A percentile compares a stretch with the other conserved stretches of the same genome.
Conservation (phyloP, 1,139 yeast genomes). For the Geotrichum candidum region DNA sequence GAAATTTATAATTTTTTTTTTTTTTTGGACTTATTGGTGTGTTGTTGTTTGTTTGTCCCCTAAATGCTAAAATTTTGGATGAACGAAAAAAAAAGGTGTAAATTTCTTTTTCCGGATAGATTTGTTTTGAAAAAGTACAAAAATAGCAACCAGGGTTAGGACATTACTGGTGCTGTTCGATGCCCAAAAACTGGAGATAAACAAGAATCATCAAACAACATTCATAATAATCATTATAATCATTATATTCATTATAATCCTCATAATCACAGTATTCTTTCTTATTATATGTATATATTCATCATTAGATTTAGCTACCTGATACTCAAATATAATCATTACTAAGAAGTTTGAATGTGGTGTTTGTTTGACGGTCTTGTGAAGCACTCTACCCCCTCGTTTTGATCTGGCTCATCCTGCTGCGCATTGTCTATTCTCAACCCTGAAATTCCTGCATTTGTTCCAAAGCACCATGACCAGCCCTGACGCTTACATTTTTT, state of each 20-base stretch:
- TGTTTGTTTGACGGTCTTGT: background rate
- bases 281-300: no score
- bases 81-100: background rate
- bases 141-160: background rate
- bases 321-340: no score
- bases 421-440: background rate
- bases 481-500: background rate
- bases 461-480: background rate
- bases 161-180: background rate
- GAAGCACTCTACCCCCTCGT: background rate
- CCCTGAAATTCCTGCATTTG: background rate
- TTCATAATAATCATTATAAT: no score
- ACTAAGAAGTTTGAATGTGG: background rate
- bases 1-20: background rate
- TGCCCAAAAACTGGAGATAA: background rate
- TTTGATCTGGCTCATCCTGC: background rate
- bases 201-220: background rate
- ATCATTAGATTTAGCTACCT: no score
- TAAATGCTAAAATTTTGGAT: background rate
- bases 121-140: background rate
- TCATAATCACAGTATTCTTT: no score
- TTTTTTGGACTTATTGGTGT: background rate
- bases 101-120: background rate
- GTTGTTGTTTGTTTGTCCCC: background rate
- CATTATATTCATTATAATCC: no score